Evolutionary conservation across 495 filamentous ascomycete species (phyloP).

Genomic region (Parathielavia hyrcaniae): DNA sequence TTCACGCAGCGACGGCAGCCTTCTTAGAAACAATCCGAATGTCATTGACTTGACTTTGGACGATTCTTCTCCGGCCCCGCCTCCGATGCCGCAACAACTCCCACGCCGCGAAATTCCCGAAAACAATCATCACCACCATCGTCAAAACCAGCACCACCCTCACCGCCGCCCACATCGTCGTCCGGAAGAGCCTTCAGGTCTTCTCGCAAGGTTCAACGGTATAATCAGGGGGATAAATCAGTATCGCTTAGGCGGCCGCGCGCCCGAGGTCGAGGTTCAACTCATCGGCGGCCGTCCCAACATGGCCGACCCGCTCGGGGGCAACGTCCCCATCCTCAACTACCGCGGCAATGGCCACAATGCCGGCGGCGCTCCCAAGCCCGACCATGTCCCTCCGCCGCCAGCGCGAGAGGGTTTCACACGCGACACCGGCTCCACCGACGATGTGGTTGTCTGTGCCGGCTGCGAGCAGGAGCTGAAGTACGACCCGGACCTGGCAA

Average conservation of each 20-base stretch:
- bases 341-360: conserved; percentile 27
- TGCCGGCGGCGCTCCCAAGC: conserved; percentile 23
- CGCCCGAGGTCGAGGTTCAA: conserved; percentile 20
- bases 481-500: conserved; percentile 39
- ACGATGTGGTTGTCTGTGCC: conserved; percentile 40
- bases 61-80: conserved; percentile 15
- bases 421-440: conserved; percentile 36
- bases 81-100: conserved; percentile 7
- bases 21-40: conserved; percentile 29
- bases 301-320: conserved; percentile 26
- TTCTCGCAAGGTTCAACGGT: neutral
- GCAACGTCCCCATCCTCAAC: conserved; percentile 29
- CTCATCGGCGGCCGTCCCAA: conserved; percentile 11
- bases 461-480: conserved; percentile 43
- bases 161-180: neutral
- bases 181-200: neutral
- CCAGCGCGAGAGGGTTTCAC: conserved; percentile 38
- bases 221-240: neutral
- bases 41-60: conserved; percentile 38
- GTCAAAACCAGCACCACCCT: neutral
- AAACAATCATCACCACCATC: neutral
- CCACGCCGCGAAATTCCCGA: conserved; percentile 2
- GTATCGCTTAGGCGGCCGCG: conserved; percentile 5
- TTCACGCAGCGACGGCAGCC: conserved; percentile 38
- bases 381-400: conserved; percentile 32